Evolutionary conservation across 2,329 filamentous ascomycete genomes (phyloP).

Genomic region (Talaromyces verruculosus): DNA sequence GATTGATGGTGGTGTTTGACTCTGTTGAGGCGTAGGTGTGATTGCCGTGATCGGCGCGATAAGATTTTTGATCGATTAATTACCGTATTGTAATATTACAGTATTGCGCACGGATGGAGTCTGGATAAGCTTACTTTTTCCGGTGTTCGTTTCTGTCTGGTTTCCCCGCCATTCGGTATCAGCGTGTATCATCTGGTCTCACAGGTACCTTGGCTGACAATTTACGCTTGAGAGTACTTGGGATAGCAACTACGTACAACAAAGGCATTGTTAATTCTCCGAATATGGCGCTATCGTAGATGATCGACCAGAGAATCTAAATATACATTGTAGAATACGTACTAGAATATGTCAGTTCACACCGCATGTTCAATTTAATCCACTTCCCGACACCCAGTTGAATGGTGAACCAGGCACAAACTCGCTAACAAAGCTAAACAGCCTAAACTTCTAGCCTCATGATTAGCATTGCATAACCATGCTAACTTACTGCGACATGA

Average conservation of each 20-base stretch:
- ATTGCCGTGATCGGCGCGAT: conserved; percentile 3
- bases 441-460: not conserved
- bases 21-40: not conserved
- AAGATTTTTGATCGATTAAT: conserved; percentile 3
- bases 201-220: not conserved
- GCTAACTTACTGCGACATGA: not conserved
- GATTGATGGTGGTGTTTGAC: not conserved
- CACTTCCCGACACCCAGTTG: not conserved
- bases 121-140: not conserved
- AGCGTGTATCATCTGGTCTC: not conserved
- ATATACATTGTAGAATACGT: not conserved
- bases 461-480: not conserved
- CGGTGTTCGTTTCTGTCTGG: not conserved
- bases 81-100: not conserved
- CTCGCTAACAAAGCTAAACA: not conserved
- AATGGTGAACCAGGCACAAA: not conserved
- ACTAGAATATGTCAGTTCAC: not conserved
- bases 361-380: not conserved
- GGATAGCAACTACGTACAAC: not conserved
- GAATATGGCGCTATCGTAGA: not conserved
- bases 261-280: not conserved
- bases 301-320: not conserved
- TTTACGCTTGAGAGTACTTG: not conserved
- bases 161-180: not conserved
- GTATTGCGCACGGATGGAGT: not conserved